Conservation (phyloP, 169 alveolate species). For the Plasmodium falciparum region DNA sequence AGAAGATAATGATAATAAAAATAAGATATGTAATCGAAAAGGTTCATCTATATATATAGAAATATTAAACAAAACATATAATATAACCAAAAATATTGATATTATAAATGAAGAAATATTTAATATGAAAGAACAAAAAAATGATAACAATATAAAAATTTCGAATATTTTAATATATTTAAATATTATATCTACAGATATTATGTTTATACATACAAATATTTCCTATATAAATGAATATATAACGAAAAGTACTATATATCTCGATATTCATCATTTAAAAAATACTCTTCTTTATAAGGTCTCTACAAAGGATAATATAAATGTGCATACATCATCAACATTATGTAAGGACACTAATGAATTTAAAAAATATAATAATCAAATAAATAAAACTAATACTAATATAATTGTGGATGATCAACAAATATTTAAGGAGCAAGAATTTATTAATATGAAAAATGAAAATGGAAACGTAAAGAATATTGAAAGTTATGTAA, state of each 20-base stretch:
- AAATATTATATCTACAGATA: slow-evolving; percentile 24
- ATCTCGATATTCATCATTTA: slow-evolving; percentile 1
- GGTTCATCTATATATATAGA: slow-evolving; percentile 6
- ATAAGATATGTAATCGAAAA: too few species aligned
- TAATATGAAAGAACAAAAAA: neutral
- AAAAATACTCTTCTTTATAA: neutral
- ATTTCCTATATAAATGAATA: slow-evolving; percentile 4
- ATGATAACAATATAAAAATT: neutral
- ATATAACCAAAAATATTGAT: slow-evolving; percentile 31
- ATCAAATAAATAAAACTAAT: too few species aligned
- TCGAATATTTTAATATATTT: slow-evolving; percentile 19
- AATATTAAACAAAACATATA: slow-evolving; percentile 22
- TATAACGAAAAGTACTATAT: slow-evolving; percentile 3
- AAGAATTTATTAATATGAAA: too few species aligned
- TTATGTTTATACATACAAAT: slow-evolving; percentile 22
- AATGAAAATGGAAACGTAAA: too few species aligned
- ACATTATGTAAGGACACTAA: too few species aligned
- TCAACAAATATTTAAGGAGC: too few species aligned
- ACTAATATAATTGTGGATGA: too few species aligned
- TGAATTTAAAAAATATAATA: too few species aligned
- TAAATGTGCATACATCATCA: too few species aligned
- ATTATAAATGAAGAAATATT: slow-evolving; percentile 25
- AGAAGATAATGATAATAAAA: neutral
- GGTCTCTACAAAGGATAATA: too few species aligned
- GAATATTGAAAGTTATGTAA: too few species aligned